Base-by-base conservation (phyloP, 2,329 filamentous ascomycete species). In the Nakataea oryzae region DNA sequence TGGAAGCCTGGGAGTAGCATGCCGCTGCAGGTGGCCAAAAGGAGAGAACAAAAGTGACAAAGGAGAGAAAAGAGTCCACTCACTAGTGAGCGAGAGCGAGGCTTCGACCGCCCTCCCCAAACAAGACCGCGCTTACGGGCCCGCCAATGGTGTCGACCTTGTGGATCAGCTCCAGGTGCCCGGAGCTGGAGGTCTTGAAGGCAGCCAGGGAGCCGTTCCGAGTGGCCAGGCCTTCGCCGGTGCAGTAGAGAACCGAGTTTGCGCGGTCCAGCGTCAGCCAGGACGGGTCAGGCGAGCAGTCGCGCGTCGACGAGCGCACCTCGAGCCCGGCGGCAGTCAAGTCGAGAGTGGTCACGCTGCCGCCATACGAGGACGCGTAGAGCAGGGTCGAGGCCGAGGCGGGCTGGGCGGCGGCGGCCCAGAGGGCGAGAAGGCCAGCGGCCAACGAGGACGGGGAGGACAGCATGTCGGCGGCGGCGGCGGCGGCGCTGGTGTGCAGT, bases 251-350 rank as follows among this genome's bases (percentile, higher is more conserved):
- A 14, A 78, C 70, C 27, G 75, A 74, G 64, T 78, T 76, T 57
- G 74, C 68, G 63, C 75, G 71, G 68, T 85, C 81, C 26, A 85
- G 75, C 26, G 82, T 81, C 62, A 88, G 73, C 85, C 86, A 89
- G 13, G 83, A 81, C 6, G 86, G 81, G 64, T 79, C 81, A 2
- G 75, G 71, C 12, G 76, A 81, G 71, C 85, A 87, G 41, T 73
- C 74, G 60, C 74, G 75, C 27, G 75, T 76, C 3, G 72, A 71
- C 60, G 76, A 76, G 24, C 80, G 71, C 26, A 72, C 68, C 66
- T 74, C 71, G 63, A 86, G 76, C 61, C 64, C 64, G 28, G 17
- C 26, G 68, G 65, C 29, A 8, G 70, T 75, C 62, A 81, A 70
- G 64, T 77, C 74, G 60, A 82, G 73, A n/a, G 78, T 80, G 26